phyloP scores from a whole-genome alignment of 2,329 filamentous ascomycete genomes.

The Colletotrichum limetticola region DNA sequence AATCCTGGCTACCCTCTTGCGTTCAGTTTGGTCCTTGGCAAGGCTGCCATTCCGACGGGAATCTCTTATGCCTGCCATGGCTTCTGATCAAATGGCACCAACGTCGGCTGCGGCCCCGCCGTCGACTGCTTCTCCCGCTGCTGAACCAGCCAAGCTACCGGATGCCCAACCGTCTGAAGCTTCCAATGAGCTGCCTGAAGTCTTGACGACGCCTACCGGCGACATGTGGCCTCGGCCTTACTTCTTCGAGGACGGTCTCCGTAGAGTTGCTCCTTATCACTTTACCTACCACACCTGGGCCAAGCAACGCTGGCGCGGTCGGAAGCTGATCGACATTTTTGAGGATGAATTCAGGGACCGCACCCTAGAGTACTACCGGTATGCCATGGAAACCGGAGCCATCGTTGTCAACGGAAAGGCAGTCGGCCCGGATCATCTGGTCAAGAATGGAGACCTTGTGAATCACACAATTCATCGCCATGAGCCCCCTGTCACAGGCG shows the following conservation, averaged over 20 bases:
- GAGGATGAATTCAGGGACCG: constrained; percentile 91
- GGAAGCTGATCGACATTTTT: constrained; percentile 87
- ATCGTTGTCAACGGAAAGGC: constrained; percentile 83
- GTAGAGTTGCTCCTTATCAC: constrained; percentile 87
- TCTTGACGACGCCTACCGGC: constrained; percentile 46
- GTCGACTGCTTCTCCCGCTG: not conserved
- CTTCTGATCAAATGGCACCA: not conserved
- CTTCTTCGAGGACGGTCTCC: constrained; percentile 83
- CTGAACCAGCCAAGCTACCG: not conserved
- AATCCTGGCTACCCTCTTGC: constrained; percentile 29
- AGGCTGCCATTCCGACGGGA: constrained; percentile 21
- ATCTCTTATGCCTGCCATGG: constrained; percentile 19
- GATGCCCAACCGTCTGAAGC: not conserved
- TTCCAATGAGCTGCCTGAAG: constrained; percentile 27
- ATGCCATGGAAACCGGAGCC: constrained; percentile 82
- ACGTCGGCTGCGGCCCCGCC: not conserved
- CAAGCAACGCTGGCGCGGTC: constrained; percentile 91
- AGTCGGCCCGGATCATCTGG: constrained; percentile 73
- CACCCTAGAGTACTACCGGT: constrained; percentile 85
- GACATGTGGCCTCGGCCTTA: constrained; percentile 74
- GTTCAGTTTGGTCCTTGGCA: constrained; percentile 18
- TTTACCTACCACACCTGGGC: constrained; percentile 95
- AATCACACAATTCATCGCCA: constrained; percentile 95
- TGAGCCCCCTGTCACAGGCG: constrained; percentile 89
- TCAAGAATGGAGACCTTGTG: constrained; percentile 91